Conservation (phyloP, 164 flowering plant species). For the Brasenia schreberi region DNA sequence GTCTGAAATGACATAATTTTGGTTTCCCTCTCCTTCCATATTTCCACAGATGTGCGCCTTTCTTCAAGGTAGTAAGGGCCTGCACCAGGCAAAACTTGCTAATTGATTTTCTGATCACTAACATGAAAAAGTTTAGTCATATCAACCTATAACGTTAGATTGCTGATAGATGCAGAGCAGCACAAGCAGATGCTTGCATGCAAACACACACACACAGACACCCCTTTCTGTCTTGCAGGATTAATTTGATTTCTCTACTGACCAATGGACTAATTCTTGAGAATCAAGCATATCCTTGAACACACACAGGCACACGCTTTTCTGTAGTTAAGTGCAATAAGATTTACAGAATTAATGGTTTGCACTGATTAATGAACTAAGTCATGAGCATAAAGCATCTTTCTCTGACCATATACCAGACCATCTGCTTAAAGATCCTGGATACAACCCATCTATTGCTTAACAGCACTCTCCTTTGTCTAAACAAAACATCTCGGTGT, state of each 20-base stretch:
- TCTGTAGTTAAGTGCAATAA: background rate
- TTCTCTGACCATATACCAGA: background rate
- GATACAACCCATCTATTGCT: too few relatives aligned
- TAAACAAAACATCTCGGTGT: background rate
- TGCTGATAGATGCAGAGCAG: background rate
- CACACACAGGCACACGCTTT: background rate
- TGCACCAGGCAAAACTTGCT: conserved; percentile 11
- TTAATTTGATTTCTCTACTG: background rate
- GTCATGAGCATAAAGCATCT: background rate
- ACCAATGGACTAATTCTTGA: too few relatives aligned
- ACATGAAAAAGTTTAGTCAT: background rate
- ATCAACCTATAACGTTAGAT: background rate
- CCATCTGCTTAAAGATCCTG: background rate
- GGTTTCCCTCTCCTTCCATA: conserved; percentile 47
- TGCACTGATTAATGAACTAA: too few relatives aligned
- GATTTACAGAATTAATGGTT: too few relatives aligned
- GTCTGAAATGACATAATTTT: conserved; percentile 43
- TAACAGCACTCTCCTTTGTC: background rate
- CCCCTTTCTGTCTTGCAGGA: background rate
- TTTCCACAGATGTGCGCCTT: conserved; percentile 49
- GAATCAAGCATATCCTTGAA: background rate
- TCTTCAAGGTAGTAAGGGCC: conserved; percentile 49
- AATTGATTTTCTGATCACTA: background rate
- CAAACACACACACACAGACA: background rate
- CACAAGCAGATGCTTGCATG: background rate